Evolutionary conservation across 331 rosid species (phyloP), one percentile per base, ranked within the genome.

Genomic region (Rhamnella rubrinervis): DNA sequence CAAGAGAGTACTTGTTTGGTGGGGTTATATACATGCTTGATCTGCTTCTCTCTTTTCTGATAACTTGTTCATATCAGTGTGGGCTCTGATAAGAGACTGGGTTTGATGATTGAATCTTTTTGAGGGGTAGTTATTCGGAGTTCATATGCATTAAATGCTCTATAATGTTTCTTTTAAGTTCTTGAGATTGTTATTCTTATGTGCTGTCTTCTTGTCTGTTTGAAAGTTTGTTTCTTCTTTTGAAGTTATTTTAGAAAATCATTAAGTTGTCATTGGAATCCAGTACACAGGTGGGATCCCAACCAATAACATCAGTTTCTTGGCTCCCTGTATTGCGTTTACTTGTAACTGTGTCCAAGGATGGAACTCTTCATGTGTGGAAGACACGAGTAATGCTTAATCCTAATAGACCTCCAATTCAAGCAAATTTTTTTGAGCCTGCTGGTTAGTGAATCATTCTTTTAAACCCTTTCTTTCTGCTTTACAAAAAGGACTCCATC

Each of bases 261-360:
- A 37, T 70, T 71, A 4, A 11, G 10, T 44, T 70, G 65, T 52
- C 63, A 56, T 59, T 86, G 75, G 50, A 73, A 83, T 78, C 81
- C 96, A 95, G 99, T 76, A 95, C 70, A 20, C 99, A 95, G 83
- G 99, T 89, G 81, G 92, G 99, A 62, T 86, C 95, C 71, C 99
- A 95, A 74, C 97, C 99, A 74, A 81, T 95, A 67, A 71, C 91
- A 78, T 85, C 96, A 70, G 96, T 95, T 83, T 88, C 97, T 63
- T 95, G 99, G 99, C 85, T 89, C 61, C 82, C 96, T 60, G 79
- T 82, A 78, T 71, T 83, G 86, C 96, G 89, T 72, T 78, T 91
- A 77, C 96, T 95, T 79, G 96, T 87, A 68, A 91, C 96, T 74
- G 83, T 89, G 46, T 74, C 96, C 57, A 86, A 79, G 87, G 99